phyloP scores from a whole-genome alignment of 108 stramenopile genomes.

The Aurantiochytrium sp. region DNA sequence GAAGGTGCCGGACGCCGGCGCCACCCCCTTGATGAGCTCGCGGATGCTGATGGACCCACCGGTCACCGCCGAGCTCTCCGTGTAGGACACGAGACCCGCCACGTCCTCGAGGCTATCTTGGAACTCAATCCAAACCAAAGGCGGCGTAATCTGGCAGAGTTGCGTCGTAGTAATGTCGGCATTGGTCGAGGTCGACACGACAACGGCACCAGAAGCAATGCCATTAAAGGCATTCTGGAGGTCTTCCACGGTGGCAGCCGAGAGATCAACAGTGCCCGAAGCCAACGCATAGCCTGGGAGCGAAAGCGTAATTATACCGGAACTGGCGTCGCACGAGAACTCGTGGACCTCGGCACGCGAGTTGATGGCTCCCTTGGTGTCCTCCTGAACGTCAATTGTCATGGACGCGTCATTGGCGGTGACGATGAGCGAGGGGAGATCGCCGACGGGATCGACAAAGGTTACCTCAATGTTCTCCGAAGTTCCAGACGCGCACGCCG shows the following conservation, averaged over 20 bases:
- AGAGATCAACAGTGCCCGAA: not conserved
- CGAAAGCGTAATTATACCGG: not conserved
- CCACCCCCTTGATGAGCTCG: not conserved
- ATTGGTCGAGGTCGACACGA: not conserved
- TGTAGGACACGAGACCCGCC: not conserved
- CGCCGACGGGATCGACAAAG: not conserved
- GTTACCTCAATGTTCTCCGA: not conserved
- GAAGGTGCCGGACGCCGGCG: constrained; percentile 57
- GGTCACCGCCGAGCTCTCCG: not conserved
- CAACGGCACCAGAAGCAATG: not conserved
- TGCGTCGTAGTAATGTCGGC: not conserved
- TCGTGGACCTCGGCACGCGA: constrained; percentile 60
- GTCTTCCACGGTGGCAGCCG: not conserved
- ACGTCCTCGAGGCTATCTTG: constrained; percentile 36
- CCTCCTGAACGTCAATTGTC: constrained; percentile 10
- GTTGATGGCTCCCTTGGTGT: constrained; percentile 59
- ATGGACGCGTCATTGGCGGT: not conserved
- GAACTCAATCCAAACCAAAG: constrained; percentile 39
- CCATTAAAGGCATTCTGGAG: not conserved
- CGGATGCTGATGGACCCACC: not conserved
- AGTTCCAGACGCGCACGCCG: not conserved
- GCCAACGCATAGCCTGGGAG: not conserved
- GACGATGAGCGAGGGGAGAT: not conserved
- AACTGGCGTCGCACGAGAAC: constrained; percentile 47
- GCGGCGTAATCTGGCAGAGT: not conserved